These are phyloP conservation scores for Schwanniomyces occidentalis DNA, from an alignment of 805 yeast genomes.

Conservation along the genomic window DNA sequence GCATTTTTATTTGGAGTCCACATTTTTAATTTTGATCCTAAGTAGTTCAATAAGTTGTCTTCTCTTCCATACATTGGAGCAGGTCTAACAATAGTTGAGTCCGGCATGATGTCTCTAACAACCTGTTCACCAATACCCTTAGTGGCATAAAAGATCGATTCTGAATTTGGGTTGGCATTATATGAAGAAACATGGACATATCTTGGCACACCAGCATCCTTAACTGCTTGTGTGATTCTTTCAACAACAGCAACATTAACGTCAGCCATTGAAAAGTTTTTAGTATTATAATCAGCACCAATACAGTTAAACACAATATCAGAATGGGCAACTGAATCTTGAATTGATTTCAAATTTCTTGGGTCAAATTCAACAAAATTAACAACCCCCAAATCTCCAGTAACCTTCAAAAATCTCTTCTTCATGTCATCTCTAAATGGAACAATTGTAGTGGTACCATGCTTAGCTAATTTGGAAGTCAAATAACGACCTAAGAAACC, in stretches of 20 bases:
- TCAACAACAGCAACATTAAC: conserved; percentile 77
- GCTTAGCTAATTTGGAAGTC: conserved; percentile 71
- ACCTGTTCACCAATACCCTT: conserved; percentile 77
- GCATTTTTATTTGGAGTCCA: conserved; percentile 66
- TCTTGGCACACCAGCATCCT: conserved; percentile 70
- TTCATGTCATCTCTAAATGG: conserved; percentile 84
- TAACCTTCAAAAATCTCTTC: conserved; percentile 74
- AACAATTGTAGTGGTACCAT: conserved; percentile 73
- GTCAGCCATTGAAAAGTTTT: conserved; percentile 80
- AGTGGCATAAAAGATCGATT: conserved; percentile 72
- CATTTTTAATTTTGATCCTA: conserved; percentile 56
- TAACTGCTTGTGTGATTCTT: conserved; percentile 72
- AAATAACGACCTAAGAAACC: conserved; percentile 79
- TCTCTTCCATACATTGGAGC: conserved; percentile 77
- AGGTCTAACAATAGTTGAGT: conserved; percentile 83
- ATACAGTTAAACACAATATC: conserved; percentile 81
- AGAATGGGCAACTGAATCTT: conserved; percentile 74
- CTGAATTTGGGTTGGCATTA: conserved; percentile 68
- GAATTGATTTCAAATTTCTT: conserved; percentile 72
- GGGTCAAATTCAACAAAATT: conserved; percentile 81
- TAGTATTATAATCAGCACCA: conserved; percentile 75
- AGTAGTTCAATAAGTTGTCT: conserved; percentile 64
- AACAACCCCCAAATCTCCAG: conserved; percentile 87
- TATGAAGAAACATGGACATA: conserved; percentile 77
- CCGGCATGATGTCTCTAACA: conserved; percentile 67